These are phyloP conservation scores for Astrephomene gubernaculifera DNA, from an alignment of 139 green algal genomes.

Conservation along the genomic window DNA sequence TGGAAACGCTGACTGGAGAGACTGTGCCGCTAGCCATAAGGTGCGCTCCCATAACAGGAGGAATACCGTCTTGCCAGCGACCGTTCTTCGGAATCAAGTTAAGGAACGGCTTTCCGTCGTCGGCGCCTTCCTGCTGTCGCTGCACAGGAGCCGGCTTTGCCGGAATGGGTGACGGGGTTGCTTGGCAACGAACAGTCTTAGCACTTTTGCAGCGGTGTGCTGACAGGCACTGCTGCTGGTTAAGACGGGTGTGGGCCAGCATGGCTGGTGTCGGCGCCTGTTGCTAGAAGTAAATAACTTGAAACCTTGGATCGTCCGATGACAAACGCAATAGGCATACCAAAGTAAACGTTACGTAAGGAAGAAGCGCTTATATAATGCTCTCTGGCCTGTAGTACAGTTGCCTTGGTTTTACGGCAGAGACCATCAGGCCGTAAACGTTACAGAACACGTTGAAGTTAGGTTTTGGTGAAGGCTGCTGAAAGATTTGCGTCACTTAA, in stretches of 20 bases:
- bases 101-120: slow-evolving; percentile 51
- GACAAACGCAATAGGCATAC: too few relatives aligned
- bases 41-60: slow-evolving; percentile 91
- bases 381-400: too few relatives aligned
- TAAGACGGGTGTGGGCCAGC: neutral
- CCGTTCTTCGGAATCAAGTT: slow-evolving; percentile 76
- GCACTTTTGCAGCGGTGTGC: neutral
- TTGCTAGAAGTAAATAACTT: neutral
- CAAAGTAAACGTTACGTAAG: too few relatives aligned
- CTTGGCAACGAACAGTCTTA: slow-evolving; percentile 11
- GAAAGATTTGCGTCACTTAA: neutral
- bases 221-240: neutral
- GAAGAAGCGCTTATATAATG: too few relatives aligned
- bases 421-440: neutral
- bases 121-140: neutral
- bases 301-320: too few relatives aligned
- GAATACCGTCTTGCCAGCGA: slow-evolving; percentile 81
- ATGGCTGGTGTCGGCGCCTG: slow-evolving; percentile 16
- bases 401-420: too few relatives aligned
- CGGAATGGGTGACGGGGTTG: neutral
- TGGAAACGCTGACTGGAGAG: slow-evolving; percentile 77
- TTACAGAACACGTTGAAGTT: neutral
- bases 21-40: slow-evolving; percentile 84
- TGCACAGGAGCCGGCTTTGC: neutral
- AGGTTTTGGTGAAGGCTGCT: neutral